Evolutionary conservation across 768 basidiomycete species (phyloP), one percentile per base, ranked within the genome.

Genomic region (Pleurotus citrinopileatus): DNA sequence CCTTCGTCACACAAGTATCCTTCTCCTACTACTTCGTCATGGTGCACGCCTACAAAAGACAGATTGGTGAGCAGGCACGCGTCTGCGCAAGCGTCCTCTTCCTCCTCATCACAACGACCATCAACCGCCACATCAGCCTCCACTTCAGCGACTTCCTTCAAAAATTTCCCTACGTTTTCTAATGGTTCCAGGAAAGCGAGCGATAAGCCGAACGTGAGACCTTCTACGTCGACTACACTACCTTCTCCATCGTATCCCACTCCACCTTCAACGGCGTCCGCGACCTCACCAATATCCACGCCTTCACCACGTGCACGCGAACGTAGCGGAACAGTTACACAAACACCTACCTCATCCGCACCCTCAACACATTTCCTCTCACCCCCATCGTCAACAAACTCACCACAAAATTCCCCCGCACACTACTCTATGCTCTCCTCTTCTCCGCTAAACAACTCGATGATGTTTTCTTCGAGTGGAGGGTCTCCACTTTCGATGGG

Each of bases 1-100:
- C 48, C 48, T n/a, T 50, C 48, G 20, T 50, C 48, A n/a, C 48
- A 50, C 48, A 50, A 50, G 23, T 20, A 34, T 22, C 48, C 48
- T 32, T 17, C 48, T 10, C 13, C 27, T 17, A 10, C 22, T 23
- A 22, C 48, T 20, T 50, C 29, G 15, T 36, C 48, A 23, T 37
- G 27, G 20, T 20, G 12, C 22, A 34, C 48, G 1, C 28, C 29
- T 9, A 10, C 32, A 20, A 50, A 36, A 37, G 48, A 50, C 15
- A 50, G 22, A 15, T 19, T n/a, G n/a, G n/a, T 50, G 4, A 32
- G 36, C 8, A 8, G 34, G 19, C 48, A 50, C 17, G n/a, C 34
- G 10, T 32, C 45, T 50, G 22, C 17, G 46, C 26, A 28, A 19
- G 27, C 9, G 3, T 29, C 48, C 17, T 27, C 29, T 47, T 15